Conservation (phyloP, 2,329 filamentous ascomycete species). For the Epichloe coenophiala region DNA sequence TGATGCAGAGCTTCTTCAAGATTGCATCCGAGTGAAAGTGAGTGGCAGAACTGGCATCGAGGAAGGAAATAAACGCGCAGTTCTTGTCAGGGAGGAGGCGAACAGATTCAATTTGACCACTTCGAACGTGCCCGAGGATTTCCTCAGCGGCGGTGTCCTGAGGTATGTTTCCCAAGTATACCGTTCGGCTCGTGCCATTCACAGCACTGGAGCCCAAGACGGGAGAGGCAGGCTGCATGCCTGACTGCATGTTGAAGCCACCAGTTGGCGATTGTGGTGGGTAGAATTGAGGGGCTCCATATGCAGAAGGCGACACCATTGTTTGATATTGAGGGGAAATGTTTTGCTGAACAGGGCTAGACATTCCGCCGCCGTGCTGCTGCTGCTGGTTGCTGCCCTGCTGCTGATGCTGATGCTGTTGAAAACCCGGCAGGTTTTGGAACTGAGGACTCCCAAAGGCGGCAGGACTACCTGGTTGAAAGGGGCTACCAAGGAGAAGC, state of each 20-base stretch:
- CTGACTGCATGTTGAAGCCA: constrained; percentile 47
- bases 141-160: constrained; percentile 94
- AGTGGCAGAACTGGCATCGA: constrained; percentile 92
- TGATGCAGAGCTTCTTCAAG: constrained; percentile 97
- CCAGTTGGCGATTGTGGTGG: constrained; percentile 81
- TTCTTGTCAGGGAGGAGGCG: constrained; percentile 96
- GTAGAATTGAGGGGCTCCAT: constrained; percentile 70
- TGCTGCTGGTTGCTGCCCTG: constrained; percentile 39
- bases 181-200: constrained; percentile 85
- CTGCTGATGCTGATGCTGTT: constrained; percentile 34
- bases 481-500: constrained; percentile 86
- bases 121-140: constrained; percentile 88
- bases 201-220: constrained; percentile 69
- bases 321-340: constrained; percentile 78
- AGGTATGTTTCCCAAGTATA: constrained; percentile 97
- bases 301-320: constrained; percentile 73
- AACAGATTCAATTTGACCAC: constrained; percentile 98
- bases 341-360: constrained; percentile 62
- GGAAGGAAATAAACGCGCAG: constrained; percentile 97
- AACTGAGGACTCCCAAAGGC: constrained; percentile 88
- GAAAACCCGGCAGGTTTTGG: constrained; percentile 67
- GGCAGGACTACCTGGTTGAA: constrained; percentile 86
- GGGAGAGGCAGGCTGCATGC: constrained; percentile 55
- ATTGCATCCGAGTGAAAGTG: constrained; percentile 99
- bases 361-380: constrained; percentile 47